These are phyloP conservation scores for Alloteropsis angusta DNA, from an alignment of 202 grass and related monocot genomes.

Conservation along the genomic window DNA sequence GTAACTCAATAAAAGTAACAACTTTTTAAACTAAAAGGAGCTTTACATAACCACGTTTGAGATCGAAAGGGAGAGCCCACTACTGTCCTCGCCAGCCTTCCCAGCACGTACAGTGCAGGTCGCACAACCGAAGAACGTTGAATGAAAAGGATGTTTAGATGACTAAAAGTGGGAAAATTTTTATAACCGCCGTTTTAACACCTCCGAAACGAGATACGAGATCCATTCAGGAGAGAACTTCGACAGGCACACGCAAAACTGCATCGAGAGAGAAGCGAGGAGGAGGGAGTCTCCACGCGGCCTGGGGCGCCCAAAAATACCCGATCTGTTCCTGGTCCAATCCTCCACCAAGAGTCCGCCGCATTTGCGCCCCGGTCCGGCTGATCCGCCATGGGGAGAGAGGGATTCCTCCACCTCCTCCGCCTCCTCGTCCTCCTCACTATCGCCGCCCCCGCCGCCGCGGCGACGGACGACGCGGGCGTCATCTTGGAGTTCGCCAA, in stretches of 20 bases:
- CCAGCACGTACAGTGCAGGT: no score
- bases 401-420: constrained; percentile 1
- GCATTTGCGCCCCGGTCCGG: background rate
- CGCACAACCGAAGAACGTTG: no score
- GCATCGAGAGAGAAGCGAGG: background rate
- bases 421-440: constrained; percentile 7
- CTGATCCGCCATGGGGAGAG: constrained; percentile 37
- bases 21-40: no score
- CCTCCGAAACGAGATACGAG: background rate
- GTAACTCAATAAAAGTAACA: no score
- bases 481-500: constrained; percentile 53
- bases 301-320: constrained; percentile 29
- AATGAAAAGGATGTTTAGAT: no score
- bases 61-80: no score
- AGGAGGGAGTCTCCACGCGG: background rate
- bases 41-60: no score
- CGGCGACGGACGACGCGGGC: constrained; percentile 22
- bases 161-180: no score
- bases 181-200: no score
- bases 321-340: background rate
- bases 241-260: background rate
- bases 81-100: no score
- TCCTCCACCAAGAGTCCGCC: background rate
- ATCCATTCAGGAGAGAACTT: background rate
- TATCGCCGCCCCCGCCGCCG: background rate